These are phyloP conservation scores for Parmales sp. DNA, from an alignment of 108 stramenopile species.

Conservation along the genomic window DNA sequence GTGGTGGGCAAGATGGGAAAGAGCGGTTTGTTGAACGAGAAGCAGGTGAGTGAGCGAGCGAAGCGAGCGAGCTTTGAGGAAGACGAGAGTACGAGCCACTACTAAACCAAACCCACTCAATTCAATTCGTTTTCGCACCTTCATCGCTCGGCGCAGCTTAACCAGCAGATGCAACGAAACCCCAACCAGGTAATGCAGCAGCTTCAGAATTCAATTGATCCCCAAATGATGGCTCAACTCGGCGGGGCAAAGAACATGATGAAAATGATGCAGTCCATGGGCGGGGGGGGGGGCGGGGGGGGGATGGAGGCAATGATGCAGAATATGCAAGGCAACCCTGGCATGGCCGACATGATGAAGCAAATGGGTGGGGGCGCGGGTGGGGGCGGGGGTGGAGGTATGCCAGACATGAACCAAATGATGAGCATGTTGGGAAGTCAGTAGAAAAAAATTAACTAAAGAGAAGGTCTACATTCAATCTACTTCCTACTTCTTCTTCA, in stretches of 20 bases:
- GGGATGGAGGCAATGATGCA: constrained; percentile 51
- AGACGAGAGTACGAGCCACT: no score
- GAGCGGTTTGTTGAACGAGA: constrained; percentile 67
- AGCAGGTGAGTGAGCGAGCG: constrained; percentile 49
- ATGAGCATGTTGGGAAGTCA: not conserved
- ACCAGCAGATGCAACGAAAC: constrained; percentile 70
- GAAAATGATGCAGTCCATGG: constrained; percentile 34
- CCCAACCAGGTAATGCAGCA: constrained; percentile 65
- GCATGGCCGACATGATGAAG: not conserved
- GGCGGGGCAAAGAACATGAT: constrained; percentile 52
- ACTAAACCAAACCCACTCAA: no score
- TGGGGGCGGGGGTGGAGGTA: not conserved
- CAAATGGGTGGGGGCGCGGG: not conserved
- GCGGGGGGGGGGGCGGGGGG: constrained; percentile 26
- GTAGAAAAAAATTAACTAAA: not conserved
- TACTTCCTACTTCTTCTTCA: no score
- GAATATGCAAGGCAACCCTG: constrained; percentile 6
- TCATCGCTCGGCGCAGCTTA: constrained; percentile 64
- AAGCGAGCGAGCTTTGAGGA: no score
- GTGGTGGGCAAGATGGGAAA: constrained; percentile 87
- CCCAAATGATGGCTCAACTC: constrained; percentile 69
- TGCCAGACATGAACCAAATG: not conserved
- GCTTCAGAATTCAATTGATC: constrained; percentile 64
- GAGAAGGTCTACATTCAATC: no score
- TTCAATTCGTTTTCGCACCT: no score